Evolutionary conservation across 257 asterid species (phyloP), one percentile per base, ranked within the genome.

Genomic region (Leptodermis oblonga): DNA sequence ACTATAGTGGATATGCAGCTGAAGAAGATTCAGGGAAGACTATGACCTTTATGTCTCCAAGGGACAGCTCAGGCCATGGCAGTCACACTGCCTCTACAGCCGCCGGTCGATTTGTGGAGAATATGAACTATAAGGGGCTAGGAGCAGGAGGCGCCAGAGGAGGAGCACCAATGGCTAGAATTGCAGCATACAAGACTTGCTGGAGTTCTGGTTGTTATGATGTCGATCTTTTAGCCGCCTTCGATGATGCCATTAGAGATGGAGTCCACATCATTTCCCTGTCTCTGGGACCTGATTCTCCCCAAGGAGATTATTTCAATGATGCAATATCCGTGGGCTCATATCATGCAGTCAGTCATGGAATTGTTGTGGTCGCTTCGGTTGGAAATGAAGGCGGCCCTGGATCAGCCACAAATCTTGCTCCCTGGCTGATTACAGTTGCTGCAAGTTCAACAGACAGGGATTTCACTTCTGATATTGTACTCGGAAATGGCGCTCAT

Each of bases 351-450:
- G 96, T 80, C 31, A 83, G 83, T 77, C 96, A 61, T 53, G 97
- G 95, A 60, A 84, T 93, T 42, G 65, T 71, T 4, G 99, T 90
- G 76, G 92, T 93, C 72, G 92, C 97, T 69, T 93, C 99, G 5
- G 96, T 77, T 67, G 99, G 96, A 69, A 93, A 93, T 65, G 94
- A 66, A 73, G 96, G 92, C 39, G 71, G 7, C 31, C 36, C 81
- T 4, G 96, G 97, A n/a, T 84, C 91, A 7, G 95, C 89, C 5
- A 82, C 92, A 15, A 93, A 93, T 81, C 82, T 89, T 70, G 97
- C 97, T 74, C 96, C 99, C 37, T 93, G 99, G 99, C 80, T 93
- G 78, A 82, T 90, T 63, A 93, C 99, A 1, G 97, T 90, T 62
- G 97, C 85, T 15, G 99, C 97, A 71, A 86, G 88, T 52, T 87